Conservation (phyloP, 805 yeast species). For the Candida dendrica region DNA sequence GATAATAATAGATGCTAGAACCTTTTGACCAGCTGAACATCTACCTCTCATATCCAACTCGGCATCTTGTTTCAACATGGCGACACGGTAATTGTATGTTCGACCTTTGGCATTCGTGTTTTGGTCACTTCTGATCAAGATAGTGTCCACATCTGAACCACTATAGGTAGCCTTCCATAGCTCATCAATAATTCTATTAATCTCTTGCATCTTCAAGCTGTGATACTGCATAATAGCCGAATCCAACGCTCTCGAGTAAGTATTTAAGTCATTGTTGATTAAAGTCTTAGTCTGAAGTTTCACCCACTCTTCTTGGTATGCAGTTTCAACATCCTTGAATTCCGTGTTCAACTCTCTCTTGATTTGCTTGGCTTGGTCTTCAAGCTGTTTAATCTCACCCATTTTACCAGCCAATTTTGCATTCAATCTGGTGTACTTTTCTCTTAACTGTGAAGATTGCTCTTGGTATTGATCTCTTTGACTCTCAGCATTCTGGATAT, state of each 20-base stretch:
- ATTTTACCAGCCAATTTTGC: slow-evolving; percentile 65
- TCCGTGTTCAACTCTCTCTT: slow-evolving; percentile 60
- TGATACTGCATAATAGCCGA: slow-evolving; percentile 92
- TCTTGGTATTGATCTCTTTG: slow-evolving; percentile 56
- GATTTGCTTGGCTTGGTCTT: slow-evolving; percentile 55
- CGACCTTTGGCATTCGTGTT: slow-evolving; percentile 33
- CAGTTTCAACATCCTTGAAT: slow-evolving; percentile 56
- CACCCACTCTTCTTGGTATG: slow-evolving; percentile 65
- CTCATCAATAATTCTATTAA: slow-evolving; percentile 81
- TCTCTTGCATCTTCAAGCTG: slow-evolving; percentile 84
- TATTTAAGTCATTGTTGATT: slow-evolving; percentile 73
- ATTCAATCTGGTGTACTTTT: slow-evolving; percentile 45
- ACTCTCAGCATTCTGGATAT: slow-evolving; percentile 50
- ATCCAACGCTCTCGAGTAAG: slow-evolving; percentile 81
- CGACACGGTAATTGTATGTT: slow-evolving; percentile 87
- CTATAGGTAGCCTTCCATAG: slow-evolving; percentile 91
- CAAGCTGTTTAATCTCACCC: slow-evolving; percentile 83
- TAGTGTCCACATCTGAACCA: slow-evolving; percentile 92
- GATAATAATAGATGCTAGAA: slow-evolving; percentile 84
- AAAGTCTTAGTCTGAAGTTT: slow-evolving; percentile 68
- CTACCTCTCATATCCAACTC: slow-evolving; percentile 97
- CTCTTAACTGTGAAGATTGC: slow-evolving; percentile 43
- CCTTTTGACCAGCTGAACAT: slow-evolving; percentile 97
- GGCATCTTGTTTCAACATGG: slow-evolving; percentile 86
- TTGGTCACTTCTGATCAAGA: slow-evolving; percentile 77